These are phyloP conservation scores for Pterocarpus santalinus DNA, from an alignment of 306 rosid genomes.

Conservation along the genomic window DNA sequence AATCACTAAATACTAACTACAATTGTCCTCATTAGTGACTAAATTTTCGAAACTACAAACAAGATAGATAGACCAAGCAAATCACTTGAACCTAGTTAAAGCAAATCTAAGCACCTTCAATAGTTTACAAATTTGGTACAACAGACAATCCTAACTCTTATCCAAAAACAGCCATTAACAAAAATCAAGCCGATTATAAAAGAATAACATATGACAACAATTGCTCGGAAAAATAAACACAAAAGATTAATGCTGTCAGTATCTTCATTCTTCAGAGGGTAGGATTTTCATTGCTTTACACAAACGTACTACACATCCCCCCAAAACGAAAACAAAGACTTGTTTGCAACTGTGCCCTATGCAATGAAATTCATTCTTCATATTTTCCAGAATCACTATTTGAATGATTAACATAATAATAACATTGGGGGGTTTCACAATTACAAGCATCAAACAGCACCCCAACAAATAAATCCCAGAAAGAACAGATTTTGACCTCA, in stretches of 20 bases:
- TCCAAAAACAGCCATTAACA: slow-evolving; percentile 21
- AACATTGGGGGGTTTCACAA: not conserved
- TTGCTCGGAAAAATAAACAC: slow-evolving; percentile 12
- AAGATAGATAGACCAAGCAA: slow-evolving; percentile 10
- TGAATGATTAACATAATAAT: not conserved
- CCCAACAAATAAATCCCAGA: not conserved
- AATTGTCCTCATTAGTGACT: not conserved
- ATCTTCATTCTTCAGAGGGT: not conserved
- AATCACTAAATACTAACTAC: slow-evolving; percentile 24
- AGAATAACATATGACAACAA: not conserved
- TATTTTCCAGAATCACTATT: not conserved
- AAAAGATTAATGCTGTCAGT: not conserved
- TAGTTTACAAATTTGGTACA: not conserved
- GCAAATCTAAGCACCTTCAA: slow-evolving; percentile 18
- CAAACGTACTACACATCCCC: slow-evolving; percentile 15
- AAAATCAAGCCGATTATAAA: slow-evolving; percentile 8
- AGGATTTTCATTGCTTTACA: slow-evolving; percentile 2
- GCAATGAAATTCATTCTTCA: not conserved
- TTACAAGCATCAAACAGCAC: not conserved
- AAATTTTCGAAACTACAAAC: slow-evolving; percentile 25
- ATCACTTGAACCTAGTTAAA: slow-evolving; percentile 11
- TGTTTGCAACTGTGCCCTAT: slow-evolving; percentile 1
- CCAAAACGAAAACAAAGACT: not conserved
- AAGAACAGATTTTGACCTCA: slow-evolving; percentile 20
- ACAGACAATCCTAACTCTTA: not conserved